Evolutionary conservation across 768 basidiomycete genomes (phyloP), one percentile per base, ranked within the genome.

Genomic region (Boletus rubroflammeus): DNA sequence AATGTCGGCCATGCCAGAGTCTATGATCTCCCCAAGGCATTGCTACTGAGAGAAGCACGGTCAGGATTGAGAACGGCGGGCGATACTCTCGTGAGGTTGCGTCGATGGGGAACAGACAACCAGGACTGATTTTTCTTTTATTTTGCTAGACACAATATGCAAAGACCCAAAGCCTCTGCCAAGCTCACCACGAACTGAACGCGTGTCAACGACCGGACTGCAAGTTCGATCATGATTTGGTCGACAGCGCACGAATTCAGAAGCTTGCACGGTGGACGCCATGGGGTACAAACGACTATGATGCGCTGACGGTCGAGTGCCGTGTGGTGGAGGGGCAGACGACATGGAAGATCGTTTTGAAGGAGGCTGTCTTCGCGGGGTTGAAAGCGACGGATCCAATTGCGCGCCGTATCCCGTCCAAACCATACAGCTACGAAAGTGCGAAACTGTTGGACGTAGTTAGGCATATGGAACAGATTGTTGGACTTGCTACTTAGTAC

Each of bases 141-240:
- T 28, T 15, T 31, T n/a, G 8, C n/a, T 10, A 62, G 61, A 47
- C 58, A 17, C 17, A 21, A 14, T 57, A 57, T 23, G 46, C 41
- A 3, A 62, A 55, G n/a, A n/a, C 43, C 14, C 61, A 62, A 26
- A 59, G 62, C 34, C 55, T 63, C 17, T 63, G 62, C 48, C 50
- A 19, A 38, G 55, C 53, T 21, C 57, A 52, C 44, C 43, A 56
- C 52, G 43, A 50, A 7, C 54, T 15, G 40, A 50, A 55, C 11
- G 52, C 39, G 11, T 60, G 58, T 34, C 38, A 1, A 14, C 47
- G 55, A 34, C 39, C 21, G 14, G 45, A 59, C 34, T 62, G 58
- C 50, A 60, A 54, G 13, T 57, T 60, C 39, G 62, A 63, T 14
- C 62, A 60, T 35, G 51, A 57, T 25, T 39, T 63, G 45, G 46